phyloP scores from a whole-genome alignment of 768 basidiomycete species.

The Lactifluus piperatus region DNA sequence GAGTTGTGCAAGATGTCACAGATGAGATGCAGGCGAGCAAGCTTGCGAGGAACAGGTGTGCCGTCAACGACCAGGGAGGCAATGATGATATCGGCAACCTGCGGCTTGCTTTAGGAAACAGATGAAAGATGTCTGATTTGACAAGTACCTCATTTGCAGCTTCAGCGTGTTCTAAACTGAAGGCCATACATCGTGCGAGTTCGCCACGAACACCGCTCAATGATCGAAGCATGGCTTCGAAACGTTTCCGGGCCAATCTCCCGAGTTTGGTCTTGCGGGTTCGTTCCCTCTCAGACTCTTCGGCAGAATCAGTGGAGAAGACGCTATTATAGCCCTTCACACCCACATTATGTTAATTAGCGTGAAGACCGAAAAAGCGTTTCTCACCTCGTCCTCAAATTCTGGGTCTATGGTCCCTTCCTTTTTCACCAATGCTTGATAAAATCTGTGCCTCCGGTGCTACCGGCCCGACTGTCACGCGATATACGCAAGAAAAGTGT shows the following conservation, averaged over 20 bases:
- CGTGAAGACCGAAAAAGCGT: not conserved
- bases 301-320: slow-evolving; percentile 89
- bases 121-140: not conserved
- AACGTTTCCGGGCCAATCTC: slow-evolving; percentile 68
- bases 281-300: slow-evolving; percentile 86
- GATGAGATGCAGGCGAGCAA: slow-evolving; percentile 89
- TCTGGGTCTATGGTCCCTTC: slow-evolving; percentile 48
- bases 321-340: slow-evolving; percentile 75
- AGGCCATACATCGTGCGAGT: slow-evolving; percentile 94
- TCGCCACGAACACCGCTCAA: slow-evolving; percentile 83
- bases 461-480: slow-evolving; percentile 24
- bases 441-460: slow-evolving; percentile 68
- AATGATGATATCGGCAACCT: slow-evolving; percentile 90
- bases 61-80: slow-evolving; percentile 79
- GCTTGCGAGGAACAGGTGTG: slow-evolving; percentile 97
- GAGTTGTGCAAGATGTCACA: slow-evolving; percentile 99
- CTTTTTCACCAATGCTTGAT: slow-evolving; percentile 58
- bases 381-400: slow-evolving; percentile 68
- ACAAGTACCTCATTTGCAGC: slow-evolving; percentile 77
- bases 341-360: not conserved
- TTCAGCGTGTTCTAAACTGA: slow-evolving; percentile 93
- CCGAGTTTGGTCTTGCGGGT: slow-evolving; percentile 71
- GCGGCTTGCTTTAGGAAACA: not conserved
- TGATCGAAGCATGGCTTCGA: slow-evolving; percentile 85
- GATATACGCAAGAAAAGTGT: slow-evolving; percentile 20